Base-by-base conservation (phyloP, 2,329 filamentous ascomycete genomes). In the Grosmannia clavigera region DNA sequence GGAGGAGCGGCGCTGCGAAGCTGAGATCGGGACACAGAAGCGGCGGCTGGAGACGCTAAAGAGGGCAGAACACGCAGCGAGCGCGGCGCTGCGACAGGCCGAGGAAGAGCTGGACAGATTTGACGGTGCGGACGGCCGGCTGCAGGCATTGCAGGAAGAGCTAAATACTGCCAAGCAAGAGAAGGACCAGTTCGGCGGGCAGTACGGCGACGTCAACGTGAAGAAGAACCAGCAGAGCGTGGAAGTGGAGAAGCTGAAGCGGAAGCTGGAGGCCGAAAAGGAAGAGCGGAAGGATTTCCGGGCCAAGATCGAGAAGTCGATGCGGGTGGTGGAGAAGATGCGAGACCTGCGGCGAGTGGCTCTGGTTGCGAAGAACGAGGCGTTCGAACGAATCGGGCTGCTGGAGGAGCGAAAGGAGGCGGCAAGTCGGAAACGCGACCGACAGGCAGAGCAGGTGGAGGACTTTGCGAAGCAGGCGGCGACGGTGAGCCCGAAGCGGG, bases 61-160 rank as follows among this genome's bases (percentile, higher is more conserved):
- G 61, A 71, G 81, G 48, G 73, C 78, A 3, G 69, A 80, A 40
- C 85, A 90, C 62, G 72, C 75, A 58, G 81, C 84, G 7, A 80
- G 86, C 58, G 83, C 86, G 58, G 74, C 77, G 7, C 77, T 87
- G 9, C 74, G 78, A 59, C 64, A 71, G 61, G 66, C 80, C 55
- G 67, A 81, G 38, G 81, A 83, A 59, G 81, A 83, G 53, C 77
- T 95, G 48, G 84, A 90, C 63, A 78, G 75, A 31, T 81, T 82
- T 55, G 81, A 88, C 62, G 85, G 86, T 3, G 82, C 84, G 59
- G 89, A 90, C 67, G 85, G 82, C 56, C 78, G 79, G 58, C 74
- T 92, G 1, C 79, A 84, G 54, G 74, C 74, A 14, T 74, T 90
- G 2, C 80, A 80, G 59, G 71, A 75, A 19, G 75, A 82, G 55